phyloP scores from a whole-genome alignment of 2,329 filamentous ascomycete genomes.

The Passalora sequoiae region DNA sequence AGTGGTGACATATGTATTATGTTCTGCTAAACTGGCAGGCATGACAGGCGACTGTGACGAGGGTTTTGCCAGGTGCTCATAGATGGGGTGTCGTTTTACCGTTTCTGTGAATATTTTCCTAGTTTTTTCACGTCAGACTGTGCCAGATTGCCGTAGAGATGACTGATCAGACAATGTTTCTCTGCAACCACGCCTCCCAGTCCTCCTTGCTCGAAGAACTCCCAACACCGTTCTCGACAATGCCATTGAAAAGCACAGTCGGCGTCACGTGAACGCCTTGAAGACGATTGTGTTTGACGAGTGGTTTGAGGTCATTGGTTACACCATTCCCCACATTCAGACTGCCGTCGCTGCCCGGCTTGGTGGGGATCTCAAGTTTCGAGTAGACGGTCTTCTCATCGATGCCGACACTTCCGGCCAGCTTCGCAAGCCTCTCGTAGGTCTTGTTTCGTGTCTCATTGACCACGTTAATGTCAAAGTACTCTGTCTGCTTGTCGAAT shows the following conservation, averaged over 20 bases:
- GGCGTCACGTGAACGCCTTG: constrained; percentile 86
- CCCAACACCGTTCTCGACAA: constrained; percentile 72
- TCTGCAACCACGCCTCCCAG: constrained; percentile 78
- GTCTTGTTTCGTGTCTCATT: constrained; percentile 80
- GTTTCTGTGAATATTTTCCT: neutral
- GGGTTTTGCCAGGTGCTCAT: too few species aligned
- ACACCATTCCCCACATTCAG: constrained; percentile 77
- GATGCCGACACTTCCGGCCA: constrained; percentile 66
- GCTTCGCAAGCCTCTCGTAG: constrained; percentile 69
- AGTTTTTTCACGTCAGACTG: neutral
- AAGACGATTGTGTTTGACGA: constrained; percentile 67
- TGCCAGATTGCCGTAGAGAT: neutral
- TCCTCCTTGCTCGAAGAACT: constrained; percentile 73
- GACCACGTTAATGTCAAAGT: constrained; percentile 80
- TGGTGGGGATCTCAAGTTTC: constrained; percentile 64
- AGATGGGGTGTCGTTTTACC: neutral
- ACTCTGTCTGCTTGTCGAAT: constrained; percentile 65
- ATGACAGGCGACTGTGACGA: too few species aligned
- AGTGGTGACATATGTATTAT: too few species aligned
- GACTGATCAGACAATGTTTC: constrained; percentile 52
- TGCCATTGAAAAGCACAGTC: constrained; percentile 78
- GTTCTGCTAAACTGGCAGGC: too few species aligned
- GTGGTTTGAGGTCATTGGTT: constrained; percentile 77
- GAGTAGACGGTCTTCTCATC: constrained; percentile 65
- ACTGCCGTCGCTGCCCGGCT: constrained; percentile 60